Base-by-base conservation (phyloP, 108 stramenopile species). In the Skeletonema costatum region DNA sequence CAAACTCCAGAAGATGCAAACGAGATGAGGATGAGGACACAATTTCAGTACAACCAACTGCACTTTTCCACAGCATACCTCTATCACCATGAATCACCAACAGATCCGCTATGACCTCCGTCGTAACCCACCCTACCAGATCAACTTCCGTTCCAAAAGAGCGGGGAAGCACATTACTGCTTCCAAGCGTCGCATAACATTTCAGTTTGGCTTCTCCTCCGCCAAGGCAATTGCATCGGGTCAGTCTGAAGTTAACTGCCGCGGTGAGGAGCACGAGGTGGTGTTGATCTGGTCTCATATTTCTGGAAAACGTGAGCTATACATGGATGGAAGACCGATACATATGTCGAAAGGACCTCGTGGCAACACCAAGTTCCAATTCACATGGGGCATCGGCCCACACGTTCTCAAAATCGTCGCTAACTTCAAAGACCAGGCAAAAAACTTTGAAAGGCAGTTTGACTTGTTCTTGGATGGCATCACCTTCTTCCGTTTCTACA, bases 401-500 rank as follows among this genome's bases (percentile, higher is more conserved):
- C 88, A 89, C 48, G 21, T 80, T 1, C n/a, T 96, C 50, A 87
- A 87, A 65, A 75, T 96, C 10, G 82, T 92, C 29, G 89, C 89
- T 3, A 56, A 87, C 76, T 89, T 84, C 25, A 68, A 86, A 11
- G 80, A 85, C 2, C 74, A 82, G 5, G 25, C 72, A 44, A 66
- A 39, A 6, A 60, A 74, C 19, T 46, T 19, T 32, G 56, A 69
- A 29, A 71, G 80, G 32, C 91, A 91, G 61, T 94, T 92, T 72
- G 93, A 97, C 71, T 71, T 97, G 59, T 66, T 77, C 33, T 60
- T 97, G 30, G 92, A 97, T 70, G 93, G 93, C 14, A 75, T 89
- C 69, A 82, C 86, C 58, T 95, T 87, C 75, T 93, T 86, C 66
- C 65, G 84, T 32, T 86, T 97, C 82, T 88, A 86, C 56, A 84